Evolutionary conservation across 441 rosid species (phyloP).

Genomic region (Aquilaria agallochum): DNA sequence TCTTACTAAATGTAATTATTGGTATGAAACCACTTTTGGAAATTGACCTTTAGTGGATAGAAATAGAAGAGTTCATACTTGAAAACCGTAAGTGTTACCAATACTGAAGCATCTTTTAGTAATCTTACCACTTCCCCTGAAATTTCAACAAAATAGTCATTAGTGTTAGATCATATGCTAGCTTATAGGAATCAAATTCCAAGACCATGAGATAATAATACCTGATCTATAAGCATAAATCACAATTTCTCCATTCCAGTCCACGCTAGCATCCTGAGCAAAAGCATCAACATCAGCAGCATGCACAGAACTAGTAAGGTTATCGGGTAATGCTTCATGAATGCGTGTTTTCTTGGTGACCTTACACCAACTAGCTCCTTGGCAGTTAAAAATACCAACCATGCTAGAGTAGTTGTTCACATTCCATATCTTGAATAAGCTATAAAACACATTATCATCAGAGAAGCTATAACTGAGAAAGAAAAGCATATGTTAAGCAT

Average conservation of each 20-base stretch:
- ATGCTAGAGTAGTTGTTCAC: slow-evolving; percentile 75
- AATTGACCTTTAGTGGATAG: slow-evolving; percentile 64
- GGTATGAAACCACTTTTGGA: neutral
- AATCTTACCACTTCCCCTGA: slow-evolving; percentile 70
- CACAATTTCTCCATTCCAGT: slow-evolving; percentile 71
- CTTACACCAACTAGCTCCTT: slow-evolving; percentile 98
- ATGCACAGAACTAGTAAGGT: slow-evolving; percentile 57
- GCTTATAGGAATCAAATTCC: too few species aligned
- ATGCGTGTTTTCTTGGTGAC: slow-evolving; percentile 68
- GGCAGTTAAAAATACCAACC: slow-evolving; percentile 93
- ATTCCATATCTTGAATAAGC: slow-evolving; percentile 91
- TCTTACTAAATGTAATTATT: neutral
- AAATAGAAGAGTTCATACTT: slow-evolving; percentile 89
- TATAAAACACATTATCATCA: slow-evolving; percentile 17
- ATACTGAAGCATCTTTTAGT: slow-evolving; percentile 68
- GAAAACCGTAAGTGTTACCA: slow-evolving; percentile 72
- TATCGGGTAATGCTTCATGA: slow-evolving; percentile 81
- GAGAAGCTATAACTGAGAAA: too few species aligned
- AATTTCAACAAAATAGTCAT: slow-evolving; percentile 4
- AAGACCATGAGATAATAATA: slow-evolving; percentile 13
- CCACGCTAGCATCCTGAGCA: slow-evolving; percentile 59
- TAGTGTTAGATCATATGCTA: neutral
- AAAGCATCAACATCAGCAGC: slow-evolving; percentile 69
- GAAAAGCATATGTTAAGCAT: neutral
- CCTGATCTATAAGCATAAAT: slow-evolving; percentile 72